Evolutionary conservation across 2,329 filamentous ascomycete genomes (phyloP), one percentile per base, ranked within the genome.

Genomic region (Acrodontium crateriforme): DNA sequence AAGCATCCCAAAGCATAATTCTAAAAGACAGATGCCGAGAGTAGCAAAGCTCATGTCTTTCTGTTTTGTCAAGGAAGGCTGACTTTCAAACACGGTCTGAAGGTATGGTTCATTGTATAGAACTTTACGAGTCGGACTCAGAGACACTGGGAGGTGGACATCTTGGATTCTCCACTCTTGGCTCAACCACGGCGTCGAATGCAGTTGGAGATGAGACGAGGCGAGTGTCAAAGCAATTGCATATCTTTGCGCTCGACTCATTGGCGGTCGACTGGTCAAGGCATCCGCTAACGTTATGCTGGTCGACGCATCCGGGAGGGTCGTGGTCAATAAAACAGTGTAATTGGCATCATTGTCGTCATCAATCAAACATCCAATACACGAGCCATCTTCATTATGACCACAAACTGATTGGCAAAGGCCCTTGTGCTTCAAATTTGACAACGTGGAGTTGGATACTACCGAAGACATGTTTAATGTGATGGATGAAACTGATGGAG

Each of bases 161-260:
- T n/a, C n/a, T n/a, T n/a, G n/a, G n/a, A n/a, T n/a, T n/a, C n/a
- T n/a, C 32, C 32, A 36, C 11, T 16, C n/a, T 12, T 16, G 14
- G 9, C 35, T 31, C 4, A 49, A 29, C 48, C 43, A 50, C 2
- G 45, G 42, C 9, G 42, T 44, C 2, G 37, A 31, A 13, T 46
- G 29, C 2, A 49, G 39, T 26, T 47, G 46, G 2, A 47, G 29
- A 16, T 40, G 39, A 6, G 44, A 45, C 4, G 39, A 44, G 2
- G 44, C 40, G 10, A 49, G 18, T 2, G 37, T 39, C 3, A 41
- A 25, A 9, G 46, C 46, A 9, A 49, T 28, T 3, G 9, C 36
- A 31, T 45, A 49, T 9, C 46, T 34, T 21, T 48, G 35, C 2
- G 41, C 34, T 5, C 46, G 33, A 7, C 29, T 42, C 12, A 46